These are phyloP conservation scores for Domatiomyces catenatus DNA, from an alignment of 2,329 filamentous ascomycete species.

Conservation along the genomic window DNA sequence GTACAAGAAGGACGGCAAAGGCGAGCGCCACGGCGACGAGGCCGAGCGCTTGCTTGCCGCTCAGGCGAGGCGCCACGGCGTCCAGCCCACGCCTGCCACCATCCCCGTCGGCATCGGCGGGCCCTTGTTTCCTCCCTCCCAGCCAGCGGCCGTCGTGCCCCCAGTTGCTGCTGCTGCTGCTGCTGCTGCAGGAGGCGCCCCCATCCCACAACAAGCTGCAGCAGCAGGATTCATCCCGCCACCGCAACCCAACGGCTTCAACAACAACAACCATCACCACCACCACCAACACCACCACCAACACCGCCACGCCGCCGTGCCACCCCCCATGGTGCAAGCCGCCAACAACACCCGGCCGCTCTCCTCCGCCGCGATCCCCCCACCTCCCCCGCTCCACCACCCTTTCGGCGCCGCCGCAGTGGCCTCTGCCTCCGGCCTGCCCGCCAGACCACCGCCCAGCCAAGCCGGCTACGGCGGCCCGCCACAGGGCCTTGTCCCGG, in stretches of 20 bases:
- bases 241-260: neutral
- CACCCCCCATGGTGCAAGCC: neutral
- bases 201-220: neutral
- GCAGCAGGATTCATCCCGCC: neutral
- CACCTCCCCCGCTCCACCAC: constrained; percentile 23
- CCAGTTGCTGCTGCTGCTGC: too few relatives aligned
- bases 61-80: constrained; percentile 87
- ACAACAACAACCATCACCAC: constrained; percentile 25
- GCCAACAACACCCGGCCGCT: too few relatives aligned
- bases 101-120: constrained; percentile 34
- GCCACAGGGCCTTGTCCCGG: constrained; percentile 38
- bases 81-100: constrained; percentile 64
- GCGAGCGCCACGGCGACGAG: constrained; percentile 85
- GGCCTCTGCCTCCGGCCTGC: constrained; percentile 37
- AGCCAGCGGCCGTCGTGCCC: constrained; percentile 7
- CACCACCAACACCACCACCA: constrained; percentile 39
- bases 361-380: neutral
- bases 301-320: constrained; percentile 40
- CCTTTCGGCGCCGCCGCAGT: too few relatives aligned
- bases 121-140: constrained; percentile 20
- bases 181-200: too few relatives aligned
- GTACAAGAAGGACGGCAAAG: constrained; percentile 98
- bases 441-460: constrained; percentile 54
- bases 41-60: constrained; percentile 83
- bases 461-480: constrained; percentile 55